Conservation (phyloP, 306 rosid genomes). For the Corylus americana region DNA sequence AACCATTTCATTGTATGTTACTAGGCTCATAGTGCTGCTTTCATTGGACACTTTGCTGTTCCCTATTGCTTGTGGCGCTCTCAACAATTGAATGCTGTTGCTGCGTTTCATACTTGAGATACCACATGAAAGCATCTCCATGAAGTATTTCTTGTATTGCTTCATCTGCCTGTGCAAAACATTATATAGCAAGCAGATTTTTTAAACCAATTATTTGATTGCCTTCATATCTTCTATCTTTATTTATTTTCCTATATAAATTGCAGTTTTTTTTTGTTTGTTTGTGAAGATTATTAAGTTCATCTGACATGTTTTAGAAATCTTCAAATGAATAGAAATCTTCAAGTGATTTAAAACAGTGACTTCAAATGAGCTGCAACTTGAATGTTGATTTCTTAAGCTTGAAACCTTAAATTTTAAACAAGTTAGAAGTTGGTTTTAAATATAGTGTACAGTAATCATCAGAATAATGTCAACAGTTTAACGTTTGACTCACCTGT, state of each 20-base stretch:
- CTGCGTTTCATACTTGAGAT: conserved; percentile 49
- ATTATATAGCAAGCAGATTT: conserved; percentile 1
- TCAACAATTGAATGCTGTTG: conserved; percentile 39
- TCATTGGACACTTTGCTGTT: conserved; percentile 10
- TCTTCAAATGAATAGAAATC: not conserved
- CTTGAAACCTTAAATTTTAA: not conserved
- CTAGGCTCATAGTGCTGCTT: conserved; percentile 23
- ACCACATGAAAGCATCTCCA: conserved; percentile 46
- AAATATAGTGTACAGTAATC: not conserved
- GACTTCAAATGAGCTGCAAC: no score
- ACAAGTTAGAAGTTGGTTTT: not conserved
- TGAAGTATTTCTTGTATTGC: conserved; percentile 52
- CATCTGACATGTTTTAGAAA: not conserved
- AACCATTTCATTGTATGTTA: conserved; percentile 59
- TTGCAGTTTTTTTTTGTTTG: not conserved
- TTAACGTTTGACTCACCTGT: conserved; percentile 50
- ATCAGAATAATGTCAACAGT: not conserved
- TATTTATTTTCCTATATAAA: no score
- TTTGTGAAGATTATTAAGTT: not conserved
- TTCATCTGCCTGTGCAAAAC: conserved; percentile 57
- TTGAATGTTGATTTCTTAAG: no score
- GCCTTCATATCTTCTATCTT: not conserved
- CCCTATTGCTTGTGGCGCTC: conserved; percentile 37
- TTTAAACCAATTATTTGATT: not conserved
- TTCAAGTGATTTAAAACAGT: no score